Conservation (phyloP, 495 filamentous ascomycete genomes). For the Aspergillus saccharolyticus region DNA sequence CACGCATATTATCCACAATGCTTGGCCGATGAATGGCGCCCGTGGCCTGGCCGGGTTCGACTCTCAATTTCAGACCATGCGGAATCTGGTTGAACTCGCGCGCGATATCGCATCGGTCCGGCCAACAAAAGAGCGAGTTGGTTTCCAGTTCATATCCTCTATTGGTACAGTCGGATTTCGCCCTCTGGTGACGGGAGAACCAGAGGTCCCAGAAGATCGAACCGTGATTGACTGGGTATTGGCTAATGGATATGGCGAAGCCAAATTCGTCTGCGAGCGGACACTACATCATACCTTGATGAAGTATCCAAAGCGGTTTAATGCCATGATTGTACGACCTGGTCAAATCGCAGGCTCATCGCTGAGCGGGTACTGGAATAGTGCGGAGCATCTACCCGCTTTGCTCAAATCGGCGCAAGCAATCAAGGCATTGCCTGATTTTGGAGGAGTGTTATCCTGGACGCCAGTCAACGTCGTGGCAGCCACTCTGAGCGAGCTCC, state of each 20-base stretch:
- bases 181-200: slow-evolving; percentile 22
- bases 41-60: slow-evolving; percentile 42
- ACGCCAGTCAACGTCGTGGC: slow-evolving; percentile 45
- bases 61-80: slow-evolving; percentile 44
- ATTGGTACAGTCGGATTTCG: slow-evolving; percentile 45
- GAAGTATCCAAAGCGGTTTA: slow-evolving; percentile 36
- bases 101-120: slow-evolving; percentile 22
- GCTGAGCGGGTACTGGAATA: slow-evolving; percentile 49
- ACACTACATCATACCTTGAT: slow-evolving; percentile 47
- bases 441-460: slow-evolving; percentile 44
- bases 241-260: slow-evolving; percentile 45
- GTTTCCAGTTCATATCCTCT: slow-evolving; percentile 53
- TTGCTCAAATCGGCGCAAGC: slow-evolving; percentile 50
- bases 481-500: slow-evolving; percentile 32
- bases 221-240: slow-evolving; percentile 32
- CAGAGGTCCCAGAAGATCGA: slow-evolving; percentile 25
- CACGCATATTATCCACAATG: slow-evolving; percentile 55
- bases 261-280: slow-evolving; percentile 47
- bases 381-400: slow-evolving; percentile 43
- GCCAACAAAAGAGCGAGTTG: slow-evolving; percentile 21
- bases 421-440: slow-evolving; percentile 37
- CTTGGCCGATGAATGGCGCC: slow-evolving; percentile 52
- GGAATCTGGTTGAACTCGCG: slow-evolving; percentile 45
- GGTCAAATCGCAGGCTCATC: slow-evolving; percentile 50
- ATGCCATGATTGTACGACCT: slow-evolving; percentile 38